Conservation (phyloP, 2,329 filamentous ascomycete species). For the Cladorrhinum sp. region DNA sequence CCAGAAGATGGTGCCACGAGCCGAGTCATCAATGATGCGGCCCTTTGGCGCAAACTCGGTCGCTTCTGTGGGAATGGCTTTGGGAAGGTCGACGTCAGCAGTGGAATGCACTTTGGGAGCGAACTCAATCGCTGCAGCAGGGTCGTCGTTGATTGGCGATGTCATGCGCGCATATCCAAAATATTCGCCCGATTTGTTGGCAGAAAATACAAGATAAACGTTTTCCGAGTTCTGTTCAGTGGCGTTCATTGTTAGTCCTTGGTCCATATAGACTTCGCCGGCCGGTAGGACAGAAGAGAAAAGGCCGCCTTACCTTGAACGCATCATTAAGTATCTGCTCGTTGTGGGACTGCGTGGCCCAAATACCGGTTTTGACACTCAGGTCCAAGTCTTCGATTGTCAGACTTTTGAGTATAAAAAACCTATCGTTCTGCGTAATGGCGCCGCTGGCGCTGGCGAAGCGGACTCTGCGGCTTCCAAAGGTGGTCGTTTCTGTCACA, state of each 20-base stretch:
- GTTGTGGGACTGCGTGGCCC: constrained; percentile 94
- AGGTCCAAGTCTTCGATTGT: constrained; percentile 86
- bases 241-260: background rate
- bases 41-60: constrained; percentile 77
- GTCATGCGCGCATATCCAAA: constrained; percentile 92
- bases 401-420: constrained; percentile 90
- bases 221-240: constrained; percentile 65
- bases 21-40: constrained; percentile 86
- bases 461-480: too few species aligned
- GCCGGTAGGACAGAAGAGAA: background rate
- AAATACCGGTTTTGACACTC: constrained; percentile 82
- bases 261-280: background rate
- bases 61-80: constrained; percentile 74
- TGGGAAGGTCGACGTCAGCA: constrained; percentile 64
- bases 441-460: background rate
- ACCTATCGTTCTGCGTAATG: constrained; percentile 60
- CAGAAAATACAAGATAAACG: constrained; percentile 91
- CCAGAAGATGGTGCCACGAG: constrained; percentile 96
- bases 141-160: constrained; percentile 77
- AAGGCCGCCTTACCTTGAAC: constrained; percentile 61
- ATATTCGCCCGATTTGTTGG: constrained; percentile 96
- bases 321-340: constrained; percentile 80
- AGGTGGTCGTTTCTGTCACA: constrained; percentile 14
- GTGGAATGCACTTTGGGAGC: constrained; percentile 60
- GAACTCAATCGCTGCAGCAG: constrained; percentile 65